Percentiles rank a stretch among this genome's conserved stretches.
Evolutionary conservation across 305 asterid species (phyloP).

Genomic region (Petunia hybrid): DNA sequence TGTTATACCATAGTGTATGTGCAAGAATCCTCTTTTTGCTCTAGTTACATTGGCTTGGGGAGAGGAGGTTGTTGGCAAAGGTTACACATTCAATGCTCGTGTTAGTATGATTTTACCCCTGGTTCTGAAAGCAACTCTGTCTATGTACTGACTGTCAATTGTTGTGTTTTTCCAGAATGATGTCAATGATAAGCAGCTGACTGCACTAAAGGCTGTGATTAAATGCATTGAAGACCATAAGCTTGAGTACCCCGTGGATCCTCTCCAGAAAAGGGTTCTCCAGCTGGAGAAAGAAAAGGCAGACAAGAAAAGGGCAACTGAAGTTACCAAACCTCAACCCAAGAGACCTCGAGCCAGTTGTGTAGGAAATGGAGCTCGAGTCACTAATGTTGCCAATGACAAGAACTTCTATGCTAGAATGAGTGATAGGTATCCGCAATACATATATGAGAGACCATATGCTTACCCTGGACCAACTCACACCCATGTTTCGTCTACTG

Average conservation of each 20-base stretch:
- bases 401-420: constrained; percentile 76
- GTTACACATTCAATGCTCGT: constrained; percentile 19
- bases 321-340: constrained; percentile 94
- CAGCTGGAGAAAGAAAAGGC: constrained; percentile 97
- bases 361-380: constrained; percentile 63
- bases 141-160: not conserved
- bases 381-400: constrained; percentile 57
- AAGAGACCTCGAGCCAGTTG: constrained; percentile 93
- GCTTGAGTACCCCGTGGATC: constrained; percentile 83
- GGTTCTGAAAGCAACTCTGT: not conserved
- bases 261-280: constrained; percentile 82
- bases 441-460: constrained; percentile 77
- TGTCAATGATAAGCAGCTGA: constrained; percentile 86
- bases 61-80: not conserved
- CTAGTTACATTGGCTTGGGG: not conserved
- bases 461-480: constrained; percentile 72
- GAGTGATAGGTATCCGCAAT: constrained; percentile 87
- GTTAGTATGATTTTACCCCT: not conserved
- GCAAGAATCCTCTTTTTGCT: not conserved
- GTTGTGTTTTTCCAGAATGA: constrained; percentile 61
- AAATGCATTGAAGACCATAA: constrained; percentile 94
- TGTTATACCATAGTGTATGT: not conserved
- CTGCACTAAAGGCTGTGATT: constrained; percentile 87
- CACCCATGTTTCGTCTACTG: constrained; percentile 65
- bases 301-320: constrained; percentile 95